Evolutionary conservation across 371 early-diverging fungal genomes (phyloP), one percentile per base, ranked within the genome.

Genomic region (Rhizopus sp.): DNA sequence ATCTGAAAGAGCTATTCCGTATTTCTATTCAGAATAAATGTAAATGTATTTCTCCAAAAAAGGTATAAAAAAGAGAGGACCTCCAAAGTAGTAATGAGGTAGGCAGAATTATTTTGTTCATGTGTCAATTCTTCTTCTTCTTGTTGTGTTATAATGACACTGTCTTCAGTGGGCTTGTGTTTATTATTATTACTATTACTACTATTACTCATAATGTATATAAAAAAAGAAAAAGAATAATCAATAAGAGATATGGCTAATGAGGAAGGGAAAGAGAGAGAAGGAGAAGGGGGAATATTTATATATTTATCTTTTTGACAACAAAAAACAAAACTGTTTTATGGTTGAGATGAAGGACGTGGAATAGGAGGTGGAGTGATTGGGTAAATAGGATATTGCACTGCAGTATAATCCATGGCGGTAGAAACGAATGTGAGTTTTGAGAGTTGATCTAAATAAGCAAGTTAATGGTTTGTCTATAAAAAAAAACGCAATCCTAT

Each of bases 1-100:
- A 57, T 96, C 97, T 15, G 85, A 70, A 5, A 83, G 69, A 54
- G 80, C 69, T 42, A 96, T 85, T 1, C 96, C 96, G 50, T 70
- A 77, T 65, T 89, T 83, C 87, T 91, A 64, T 41, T 8, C 12
- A 33, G 37, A 6, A 37, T n/a, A 46, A 13, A 16, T 41, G 23
- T 23, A 23, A 23, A 23, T 23, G 23, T 23, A 23, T 23, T 23
- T 23, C 23, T 23, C 23, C 5, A 38, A 57, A 10, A 35, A 42
- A 12, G 10, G 41, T 38, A 37, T 5, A 41, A 39, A 51, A 29
- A 4, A n/a, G 39, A 16, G 2, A 15, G 17, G 38, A 50, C 50
- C 50, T 59, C 50, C 29, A 58, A 45, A 15, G 4, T 44, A n/a
- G 30, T 55, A 7, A 59, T 44, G 9, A 58, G 37, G 35, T 35